Evolutionary conservation across 1,284 basidiomycete genomes (phyloP).

Genomic region (Xerocomus nothofagi): DNA sequence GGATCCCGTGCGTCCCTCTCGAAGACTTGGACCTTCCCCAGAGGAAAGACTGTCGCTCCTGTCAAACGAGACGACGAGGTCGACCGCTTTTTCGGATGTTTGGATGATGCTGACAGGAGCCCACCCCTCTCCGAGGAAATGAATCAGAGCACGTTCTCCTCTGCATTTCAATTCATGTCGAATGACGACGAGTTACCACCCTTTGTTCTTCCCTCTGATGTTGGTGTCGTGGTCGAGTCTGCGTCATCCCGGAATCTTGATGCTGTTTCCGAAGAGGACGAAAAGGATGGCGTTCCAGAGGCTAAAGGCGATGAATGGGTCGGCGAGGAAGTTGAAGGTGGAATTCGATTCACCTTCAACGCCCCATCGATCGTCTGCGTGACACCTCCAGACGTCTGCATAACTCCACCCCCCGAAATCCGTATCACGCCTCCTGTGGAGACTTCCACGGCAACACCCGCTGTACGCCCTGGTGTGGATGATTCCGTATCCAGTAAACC

Average conservation of each 20-base stretch:
- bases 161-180: constrained; percentile 47
- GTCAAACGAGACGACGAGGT: constrained; percentile 29
- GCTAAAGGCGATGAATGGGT: constrained; percentile 45
- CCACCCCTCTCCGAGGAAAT: constrained; percentile 47
- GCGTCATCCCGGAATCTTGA: constrained; percentile 30
- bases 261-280: constrained; percentile 48
- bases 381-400: constrained; percentile 43
- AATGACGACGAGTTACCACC: constrained; percentile 45
- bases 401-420: constrained; percentile 33
- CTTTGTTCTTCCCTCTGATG: constrained; percentile 51
- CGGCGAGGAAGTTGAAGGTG: constrained; percentile 53
- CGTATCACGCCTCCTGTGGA: constrained; percentile 23
- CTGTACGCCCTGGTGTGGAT: constrained; percentile 10
- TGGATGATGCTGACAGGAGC: constrained; percentile 58
- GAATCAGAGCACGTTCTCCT: constrained; percentile 57
- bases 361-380: constrained; percentile 49
- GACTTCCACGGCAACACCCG: constrained; percentile 6
- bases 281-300: constrained; percentile 38
- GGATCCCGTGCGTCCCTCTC: constrained; percentile 50
- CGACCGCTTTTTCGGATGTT: constrained; percentile 73
- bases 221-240: constrained; percentile 49
- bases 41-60: constrained; percentile 29
- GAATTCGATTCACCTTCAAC: constrained; percentile 69
- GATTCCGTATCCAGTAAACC: constrained; percentile 5
- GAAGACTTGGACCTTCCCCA: constrained; percentile 72